Evolutionary conservation across 73 alveolate species (phyloP).

Genomic region (Paramecium primaurelia): DNA sequence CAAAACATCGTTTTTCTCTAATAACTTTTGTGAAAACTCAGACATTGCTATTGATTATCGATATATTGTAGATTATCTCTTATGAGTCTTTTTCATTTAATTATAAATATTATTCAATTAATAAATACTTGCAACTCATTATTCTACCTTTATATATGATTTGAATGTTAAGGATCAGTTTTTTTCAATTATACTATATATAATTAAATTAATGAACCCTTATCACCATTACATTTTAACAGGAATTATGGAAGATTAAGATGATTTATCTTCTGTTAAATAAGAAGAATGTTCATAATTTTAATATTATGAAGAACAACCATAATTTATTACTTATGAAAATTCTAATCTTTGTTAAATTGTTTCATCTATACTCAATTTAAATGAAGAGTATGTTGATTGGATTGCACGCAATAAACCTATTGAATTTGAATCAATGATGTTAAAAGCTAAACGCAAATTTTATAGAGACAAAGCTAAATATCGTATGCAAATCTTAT

Average conservation of each 20-base stretch:
- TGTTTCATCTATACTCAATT: not conserved
- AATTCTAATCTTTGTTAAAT: not conserved
- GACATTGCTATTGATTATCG: not conserved
- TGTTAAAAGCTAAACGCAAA: not conserved
- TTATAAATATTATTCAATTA: not conserved
- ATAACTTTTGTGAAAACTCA: not conserved
- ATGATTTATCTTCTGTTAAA: not conserved
- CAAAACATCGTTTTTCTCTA: not conserved
- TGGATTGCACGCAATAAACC: slow-evolving; percentile 21
- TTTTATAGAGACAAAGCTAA: slow-evolving; percentile 33
- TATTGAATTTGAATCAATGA: not conserved
- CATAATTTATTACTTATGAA: not conserved
- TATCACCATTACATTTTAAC: not conserved
- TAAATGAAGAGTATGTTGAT: not conserved
- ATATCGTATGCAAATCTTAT: not conserved
- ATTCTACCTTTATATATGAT: not conserved
- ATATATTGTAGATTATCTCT: not conserved
- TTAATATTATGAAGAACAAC: not conserved
- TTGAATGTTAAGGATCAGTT: not conserved
- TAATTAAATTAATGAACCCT: not conserved
- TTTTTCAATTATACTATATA: not conserved
- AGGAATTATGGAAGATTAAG: not conserved
- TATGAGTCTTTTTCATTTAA: not conserved
- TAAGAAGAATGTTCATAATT: slow-evolving; percentile 5
- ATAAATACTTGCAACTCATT: not conserved